Conservation (phyloP, 768 basidiomycete species). For the Antrodiella citrinella region DNA sequence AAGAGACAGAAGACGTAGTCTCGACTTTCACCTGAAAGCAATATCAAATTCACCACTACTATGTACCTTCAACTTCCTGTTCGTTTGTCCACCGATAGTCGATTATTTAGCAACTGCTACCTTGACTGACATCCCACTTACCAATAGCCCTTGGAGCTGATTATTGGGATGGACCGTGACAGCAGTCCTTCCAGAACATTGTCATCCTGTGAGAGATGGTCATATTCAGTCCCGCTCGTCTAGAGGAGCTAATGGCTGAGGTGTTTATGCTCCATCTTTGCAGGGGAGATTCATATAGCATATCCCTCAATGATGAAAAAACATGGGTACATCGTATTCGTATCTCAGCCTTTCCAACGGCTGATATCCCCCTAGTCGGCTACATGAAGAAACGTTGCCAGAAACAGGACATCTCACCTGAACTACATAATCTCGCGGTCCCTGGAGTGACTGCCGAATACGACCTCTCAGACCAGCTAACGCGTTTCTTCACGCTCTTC, state of each 20-base stretch:
- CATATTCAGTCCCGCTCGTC: neutral
- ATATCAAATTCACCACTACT: no score
- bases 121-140: neutral
- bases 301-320: neutral
- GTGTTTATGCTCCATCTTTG: no score
- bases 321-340: neutral
- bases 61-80: neutral
- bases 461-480: neutral
- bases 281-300: neutral
- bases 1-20: neutral
- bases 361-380: neutral
- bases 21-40: neutral
- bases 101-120: neutral
- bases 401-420: neutral
- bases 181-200: neutral
- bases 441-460: neutral
- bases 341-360: neutral
- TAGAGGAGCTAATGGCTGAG: neutral
- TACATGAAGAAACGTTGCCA: neutral
- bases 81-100: neutral
- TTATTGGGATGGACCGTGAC: neutral
- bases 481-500: neutral
- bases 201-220: neutral
- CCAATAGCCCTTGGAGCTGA: neutral
- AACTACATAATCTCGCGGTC: neutral